Evolutionary conservation across 331 rosid species (phyloP), one percentile per base, ranked within the genome.

Genomic region (Stylosanthes scabra): DNA sequence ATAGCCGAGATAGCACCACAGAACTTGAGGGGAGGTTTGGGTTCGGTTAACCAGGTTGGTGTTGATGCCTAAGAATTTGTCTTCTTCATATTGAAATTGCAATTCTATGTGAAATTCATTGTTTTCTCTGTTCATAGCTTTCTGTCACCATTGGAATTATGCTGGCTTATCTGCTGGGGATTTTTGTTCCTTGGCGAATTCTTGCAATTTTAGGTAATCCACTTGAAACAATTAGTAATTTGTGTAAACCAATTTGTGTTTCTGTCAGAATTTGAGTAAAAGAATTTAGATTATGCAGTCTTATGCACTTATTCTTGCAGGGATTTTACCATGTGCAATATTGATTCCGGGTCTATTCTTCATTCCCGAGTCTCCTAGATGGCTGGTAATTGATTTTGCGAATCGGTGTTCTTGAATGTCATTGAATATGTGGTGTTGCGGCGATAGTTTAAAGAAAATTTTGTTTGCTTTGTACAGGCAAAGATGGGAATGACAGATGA

Each of bases 1-100:
- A 92, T 92, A 71, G 96, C 99, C 41, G 99, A 95, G 89, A 95
- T 95, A 83, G 62, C 99, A 39, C 99, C 99, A 72, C 97, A 92
- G 75, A 87, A 95, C 82, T 64, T 92, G 77, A 87, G 99, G 79
- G 99, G 99, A 52, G 56, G 63, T 72, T 71, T 95, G 70, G 98
- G 82, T 49, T 82, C 99, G 20, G 92, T 95, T 59, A 88, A 90
- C 78, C 99, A 95, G 98, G 99, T 95, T 76, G 59, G 85, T 71
- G 85, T 71, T 66, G 55, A 65, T 68, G 47, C 71, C 46, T 10
- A 52, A 68, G 37, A 67, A 28, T 58, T 47, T 47, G 20, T 37
- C 25, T 11, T 27, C 25, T 2, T 57, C 47, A 39, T 12, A 52
- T 66, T 60, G 20, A 52, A 69, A 68, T 50, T 59, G 51, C 60